These are phyloP conservation scores for Chrysoporthe cubensis DNA, from an alignment of 2,329 filamentous ascomycete species.

Conservation along the genomic window DNA sequence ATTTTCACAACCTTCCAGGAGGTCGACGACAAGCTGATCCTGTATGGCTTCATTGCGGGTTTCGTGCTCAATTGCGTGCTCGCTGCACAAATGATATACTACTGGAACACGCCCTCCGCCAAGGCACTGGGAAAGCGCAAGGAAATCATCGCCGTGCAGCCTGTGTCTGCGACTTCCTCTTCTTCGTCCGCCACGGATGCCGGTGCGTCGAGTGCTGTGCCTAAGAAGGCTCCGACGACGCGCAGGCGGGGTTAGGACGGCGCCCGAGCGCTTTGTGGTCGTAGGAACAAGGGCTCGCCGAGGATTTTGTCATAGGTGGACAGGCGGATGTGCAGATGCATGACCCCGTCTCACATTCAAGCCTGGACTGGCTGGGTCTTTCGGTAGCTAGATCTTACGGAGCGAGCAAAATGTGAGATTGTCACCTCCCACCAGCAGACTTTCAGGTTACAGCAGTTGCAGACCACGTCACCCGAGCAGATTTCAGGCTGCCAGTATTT, in stretches of 20 bases:
- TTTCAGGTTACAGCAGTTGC: not conserved
- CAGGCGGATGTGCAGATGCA: conserved; percentile 17
- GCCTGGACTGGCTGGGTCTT: conserved; percentile 5
- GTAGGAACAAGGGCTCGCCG: not conserved
- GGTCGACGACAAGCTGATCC: conserved; percentile 93
- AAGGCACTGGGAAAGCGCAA: conserved; percentile 46
- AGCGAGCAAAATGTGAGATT: conserved; percentile 15
- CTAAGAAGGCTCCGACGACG: conserved; percentile 47
- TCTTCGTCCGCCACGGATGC: conserved; percentile 32
- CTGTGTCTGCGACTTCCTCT: conserved; percentile 32
- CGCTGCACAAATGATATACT: conserved; percentile 89
- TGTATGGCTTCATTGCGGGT: conserved; percentile 91
- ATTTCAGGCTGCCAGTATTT: conserved; percentile 1
- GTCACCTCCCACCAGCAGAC: not conserved
- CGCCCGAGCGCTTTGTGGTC: not conserved
- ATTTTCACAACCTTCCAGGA: conserved; percentile 98
- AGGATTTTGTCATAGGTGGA: not conserved
- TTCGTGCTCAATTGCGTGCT: conserved; percentile 89
- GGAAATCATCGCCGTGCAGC: conserved; percentile 36
- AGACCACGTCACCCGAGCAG: conserved; percentile 2
- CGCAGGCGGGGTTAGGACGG: conserved; percentile 43
- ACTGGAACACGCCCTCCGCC: conserved; percentile 73
- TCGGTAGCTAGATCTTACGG: conserved; percentile 21
- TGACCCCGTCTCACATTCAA: conserved; percentile 14
- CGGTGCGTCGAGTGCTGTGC: conserved; percentile 32